Evolutionary conservation across 1,284 basidiomycete species (phyloP).

Genomic region (Cryptococcus depauperatus): DNA sequence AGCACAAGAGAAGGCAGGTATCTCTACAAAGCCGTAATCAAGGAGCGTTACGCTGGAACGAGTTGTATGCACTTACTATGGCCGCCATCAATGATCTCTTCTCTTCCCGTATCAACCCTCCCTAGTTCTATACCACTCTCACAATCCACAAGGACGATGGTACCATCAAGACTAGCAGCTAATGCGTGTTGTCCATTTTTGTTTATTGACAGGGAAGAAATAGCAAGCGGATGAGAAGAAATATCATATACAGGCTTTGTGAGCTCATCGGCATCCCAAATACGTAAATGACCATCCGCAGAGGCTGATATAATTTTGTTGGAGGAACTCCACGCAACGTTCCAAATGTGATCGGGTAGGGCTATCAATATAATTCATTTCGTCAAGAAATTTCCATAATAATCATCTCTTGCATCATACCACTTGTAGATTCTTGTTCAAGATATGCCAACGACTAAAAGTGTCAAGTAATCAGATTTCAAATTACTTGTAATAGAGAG

Average conservation of each 20-base stretch:
- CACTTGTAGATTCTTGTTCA: conserved; percentile 32
- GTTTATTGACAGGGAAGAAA: conserved; percentile 62
- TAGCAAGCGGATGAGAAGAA: conserved; percentile 62
- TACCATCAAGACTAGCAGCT: conserved; percentile 71
- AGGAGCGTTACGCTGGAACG: conserved; percentile 1
- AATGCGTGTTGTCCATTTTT: conserved; percentile 57
- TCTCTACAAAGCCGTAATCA: conserved; percentile 10
- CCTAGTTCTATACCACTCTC: conserved; percentile 54
- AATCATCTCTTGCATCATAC: no score
- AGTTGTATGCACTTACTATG: conserved; percentile 53
- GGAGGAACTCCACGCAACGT: conserved; percentile 26
- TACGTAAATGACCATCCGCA: conserved; percentile 37
- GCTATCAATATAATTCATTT: conserved; percentile 13
- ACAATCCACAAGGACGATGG: conserved; percentile 64
- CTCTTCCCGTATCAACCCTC: conserved; percentile 62
- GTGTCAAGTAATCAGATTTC: no score
- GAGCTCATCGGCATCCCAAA: conserved; percentile 49
- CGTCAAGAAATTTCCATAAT: neutral
- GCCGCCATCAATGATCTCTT: conserved; percentile 53
- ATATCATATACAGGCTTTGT: conserved; percentile 55
- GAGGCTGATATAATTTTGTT: conserved; percentile 31
- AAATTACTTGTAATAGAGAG: no score
- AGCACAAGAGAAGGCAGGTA: conserved; percentile 68
- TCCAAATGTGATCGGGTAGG: conserved; percentile 36
- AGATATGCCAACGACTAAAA: conserved; percentile 34